A percentile compares a stretch with the other conserved stretches of the same genome.
Conservation (phyloP, 805 yeast species). For the Wickerhamiella parazyma region DNA sequence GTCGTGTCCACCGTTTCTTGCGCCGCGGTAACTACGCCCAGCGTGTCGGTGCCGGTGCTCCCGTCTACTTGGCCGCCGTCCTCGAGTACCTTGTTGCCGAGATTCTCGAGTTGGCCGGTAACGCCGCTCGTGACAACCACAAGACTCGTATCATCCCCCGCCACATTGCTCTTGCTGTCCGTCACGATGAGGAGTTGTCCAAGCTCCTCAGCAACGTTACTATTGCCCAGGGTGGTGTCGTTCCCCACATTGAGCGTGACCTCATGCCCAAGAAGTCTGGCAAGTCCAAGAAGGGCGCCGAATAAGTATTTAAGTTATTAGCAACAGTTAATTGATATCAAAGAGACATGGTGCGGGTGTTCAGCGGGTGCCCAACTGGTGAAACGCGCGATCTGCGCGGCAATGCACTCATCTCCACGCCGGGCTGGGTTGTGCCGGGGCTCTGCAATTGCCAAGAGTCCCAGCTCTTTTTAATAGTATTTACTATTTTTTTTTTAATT, state of each 20-base stretch:
- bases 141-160: conserved; percentile 98
- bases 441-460: too few relatives aligned
- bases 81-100: conserved; percentile 96
- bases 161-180: conserved; percentile 95
- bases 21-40: conserved; percentile 85
- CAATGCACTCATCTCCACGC: too few relatives aligned
- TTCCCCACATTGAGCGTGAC: conserved; percentile 92
- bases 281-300: conserved; percentile 7
- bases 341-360: too few relatives aligned
- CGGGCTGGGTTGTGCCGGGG: too few relatives aligned
- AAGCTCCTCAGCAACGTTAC: conserved; percentile 74
- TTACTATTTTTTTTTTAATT: too few relatives aligned
- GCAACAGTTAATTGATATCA: background rate
- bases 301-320: conserved; percentile 1
- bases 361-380: too few relatives aligned
- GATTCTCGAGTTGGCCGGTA: conserved; percentile 95
- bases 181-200: conserved; percentile 98
- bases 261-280: conserved; percentile 52
- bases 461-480: too few relatives aligned
- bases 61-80: conserved; percentile 90
- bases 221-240: conserved; percentile 98
- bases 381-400: too few relatives aligned
- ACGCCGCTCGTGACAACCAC: conserved; percentile 98
- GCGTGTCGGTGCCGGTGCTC: conserved; percentile 99
- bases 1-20: conserved; percentile 94